phyloP scores from a whole-genome alignment of 73 alveolate genomes.

The Symbiodinium natans region DNA sequence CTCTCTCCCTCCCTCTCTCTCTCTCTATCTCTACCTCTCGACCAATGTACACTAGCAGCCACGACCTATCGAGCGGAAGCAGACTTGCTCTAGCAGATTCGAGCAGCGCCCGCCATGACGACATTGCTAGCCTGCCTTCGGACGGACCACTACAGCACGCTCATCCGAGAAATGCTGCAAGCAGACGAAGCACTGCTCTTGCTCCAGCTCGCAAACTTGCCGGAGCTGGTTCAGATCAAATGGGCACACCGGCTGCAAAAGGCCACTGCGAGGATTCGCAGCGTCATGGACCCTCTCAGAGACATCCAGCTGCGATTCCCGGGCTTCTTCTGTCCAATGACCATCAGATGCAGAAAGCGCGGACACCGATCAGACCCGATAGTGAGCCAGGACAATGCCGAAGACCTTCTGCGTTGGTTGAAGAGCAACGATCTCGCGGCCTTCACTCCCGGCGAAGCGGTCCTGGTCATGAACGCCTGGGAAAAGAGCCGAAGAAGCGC shows the following conservation, averaged over 20 bases:
- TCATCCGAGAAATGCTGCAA: background rate
- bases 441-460: background rate
- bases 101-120: too few relatives aligned
- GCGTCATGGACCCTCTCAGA: background rate
- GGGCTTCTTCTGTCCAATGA: background rate
- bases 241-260: background rate
- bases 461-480: background rate
- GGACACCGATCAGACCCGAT: background rate
- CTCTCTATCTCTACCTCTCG: too few relatives aligned
- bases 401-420: background rate
- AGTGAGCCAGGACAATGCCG: background rate
- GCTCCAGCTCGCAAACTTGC: background rate
- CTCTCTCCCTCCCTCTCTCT: too few relatives aligned
- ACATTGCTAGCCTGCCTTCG: too few relatives aligned
- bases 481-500: background rate
- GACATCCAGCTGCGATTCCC: background rate
- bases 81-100: too few relatives aligned
- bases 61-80: too few relatives aligned
- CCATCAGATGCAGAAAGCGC: background rate
- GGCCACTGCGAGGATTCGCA: background rate
- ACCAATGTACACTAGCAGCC: too few relatives aligned
- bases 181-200: background rate
- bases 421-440: background rate
- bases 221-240: background rate
- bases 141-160: too few relatives aligned